Evolutionary conservation across 768 basidiomycete genomes (phyloP).

Genomic region (Antrodiella citrinella): DNA sequence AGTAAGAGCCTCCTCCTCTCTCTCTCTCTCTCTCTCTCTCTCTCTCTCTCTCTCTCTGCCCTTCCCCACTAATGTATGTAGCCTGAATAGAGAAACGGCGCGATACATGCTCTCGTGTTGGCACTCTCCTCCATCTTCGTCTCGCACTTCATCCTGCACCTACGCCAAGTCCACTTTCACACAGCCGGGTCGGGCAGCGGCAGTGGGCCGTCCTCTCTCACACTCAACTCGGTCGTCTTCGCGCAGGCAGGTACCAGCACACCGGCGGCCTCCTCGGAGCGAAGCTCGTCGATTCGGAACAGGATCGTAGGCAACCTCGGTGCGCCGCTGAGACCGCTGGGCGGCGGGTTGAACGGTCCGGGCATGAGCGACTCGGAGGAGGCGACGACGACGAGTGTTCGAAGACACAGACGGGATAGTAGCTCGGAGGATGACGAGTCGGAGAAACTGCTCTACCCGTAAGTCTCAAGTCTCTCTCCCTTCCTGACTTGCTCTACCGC

Average conservation of each 20-base stretch:
- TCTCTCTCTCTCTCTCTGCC: no score
- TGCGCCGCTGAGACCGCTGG: background rate
- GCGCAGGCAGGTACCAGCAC: background rate
- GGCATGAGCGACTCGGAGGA: background rate
- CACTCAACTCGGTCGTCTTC: background rate
- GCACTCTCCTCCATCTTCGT: background rate
- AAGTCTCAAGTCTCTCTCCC: background rate
- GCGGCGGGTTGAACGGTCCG: no score
- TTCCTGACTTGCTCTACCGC: background rate
- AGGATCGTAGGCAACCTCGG: background rate
- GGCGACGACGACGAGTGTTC: background rate
- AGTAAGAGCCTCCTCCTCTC: no score
- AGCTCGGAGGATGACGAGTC: background rate
- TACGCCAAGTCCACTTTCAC: background rate
- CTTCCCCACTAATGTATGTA: no score
- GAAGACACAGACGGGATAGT: background rate
- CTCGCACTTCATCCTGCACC: background rate
- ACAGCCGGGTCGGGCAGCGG: background rate
- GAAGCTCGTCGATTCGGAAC: no score
- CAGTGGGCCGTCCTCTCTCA: background rate
- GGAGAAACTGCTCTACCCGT: background rate
- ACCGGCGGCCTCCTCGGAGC: no score
- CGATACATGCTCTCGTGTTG: background rate
- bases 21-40: no score
- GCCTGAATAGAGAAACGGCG: no score